Conservation (phyloP, 306 rosid species). For the Herpetospermum pedunculosum region DNA sequence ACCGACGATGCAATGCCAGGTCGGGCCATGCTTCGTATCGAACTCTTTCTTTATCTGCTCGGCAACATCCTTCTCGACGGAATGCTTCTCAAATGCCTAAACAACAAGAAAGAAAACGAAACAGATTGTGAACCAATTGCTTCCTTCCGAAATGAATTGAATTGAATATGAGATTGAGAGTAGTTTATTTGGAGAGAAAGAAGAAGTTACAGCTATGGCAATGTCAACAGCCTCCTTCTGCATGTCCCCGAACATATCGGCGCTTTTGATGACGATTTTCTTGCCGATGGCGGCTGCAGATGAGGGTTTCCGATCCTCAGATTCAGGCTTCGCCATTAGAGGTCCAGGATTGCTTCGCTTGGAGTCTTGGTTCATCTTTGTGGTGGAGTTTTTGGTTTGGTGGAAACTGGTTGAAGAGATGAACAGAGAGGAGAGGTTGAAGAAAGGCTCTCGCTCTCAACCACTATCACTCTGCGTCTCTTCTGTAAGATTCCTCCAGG, state of each 20-base stretch:
- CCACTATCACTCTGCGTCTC: constrained; percentile 4
- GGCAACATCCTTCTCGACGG: constrained; percentile 89
- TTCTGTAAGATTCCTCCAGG: neutral
- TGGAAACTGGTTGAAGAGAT: neutral
- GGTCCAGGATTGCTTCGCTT: constrained; percentile 39
- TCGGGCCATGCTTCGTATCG: constrained; percentile 76
- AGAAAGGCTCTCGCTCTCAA: neutral
- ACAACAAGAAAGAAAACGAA: neutral
- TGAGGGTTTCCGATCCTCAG: constrained; percentile 66
- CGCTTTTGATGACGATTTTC: constrained; percentile 80
- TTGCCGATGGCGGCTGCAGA: constrained; percentile 31
- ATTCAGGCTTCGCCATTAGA: constrained; percentile 27
- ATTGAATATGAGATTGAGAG: neutral
- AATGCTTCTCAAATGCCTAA: constrained; percentile 80
- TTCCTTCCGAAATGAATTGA: neutral
- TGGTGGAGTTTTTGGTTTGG: neutral
- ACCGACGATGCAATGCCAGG: constrained; percentile 99
- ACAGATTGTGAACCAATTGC: neutral
- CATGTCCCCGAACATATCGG: constrained; percentile 78
- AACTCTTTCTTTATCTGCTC: constrained; percentile 89
- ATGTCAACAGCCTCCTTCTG: constrained; percentile 87
- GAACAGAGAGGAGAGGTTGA: neutral
- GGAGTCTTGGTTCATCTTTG: constrained; percentile 52
- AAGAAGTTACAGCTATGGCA: constrained; percentile 58
- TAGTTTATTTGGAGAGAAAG: neutral